A percentile compares a stretch with the other conserved stretches of the same genome.
Evolutionary conservation across 306 rosid species (phyloP).

Genomic region (Trifolium fragiferum): DNA sequence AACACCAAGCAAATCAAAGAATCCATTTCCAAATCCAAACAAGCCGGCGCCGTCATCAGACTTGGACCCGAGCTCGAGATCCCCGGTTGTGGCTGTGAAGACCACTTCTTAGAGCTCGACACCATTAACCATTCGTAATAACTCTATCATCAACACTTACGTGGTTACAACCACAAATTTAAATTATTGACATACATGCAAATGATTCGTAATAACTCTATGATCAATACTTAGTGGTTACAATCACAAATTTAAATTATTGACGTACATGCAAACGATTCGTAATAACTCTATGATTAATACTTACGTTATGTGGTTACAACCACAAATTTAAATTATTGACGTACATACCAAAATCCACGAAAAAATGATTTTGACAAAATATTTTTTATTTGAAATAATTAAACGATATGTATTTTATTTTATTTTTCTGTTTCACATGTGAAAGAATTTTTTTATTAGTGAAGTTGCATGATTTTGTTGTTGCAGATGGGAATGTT

Average conservation of each 20-base stretch:
- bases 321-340: no score
- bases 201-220: constrained; percentile 55
- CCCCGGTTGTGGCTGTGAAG: constrained; percentile 96
- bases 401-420: no score
- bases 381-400: no score
- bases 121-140: constrained; percentile 77
- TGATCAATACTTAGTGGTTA: no score
- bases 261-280: constrained; percentile 43
- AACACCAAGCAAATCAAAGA: constrained; percentile 73
- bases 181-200: no score
- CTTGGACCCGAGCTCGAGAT: constrained; percentile 98
- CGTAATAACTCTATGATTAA: constrained; percentile 44
- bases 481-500: constrained; percentile 93
- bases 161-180: no score
- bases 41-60: constrained; percentile 77
- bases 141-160: no score
- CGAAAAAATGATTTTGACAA: no score
- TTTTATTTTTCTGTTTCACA: not conserved
- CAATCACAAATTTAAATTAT: no score
- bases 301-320: no score
- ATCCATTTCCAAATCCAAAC: constrained; percentile 66
- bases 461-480: constrained; percentile 3
- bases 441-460: not conserved
- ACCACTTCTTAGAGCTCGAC: constrained; percentile 94
- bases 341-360: no score